Conservation (phyloP, 1,139 yeast species). For the Saccharomyces pastorianus region DNA sequence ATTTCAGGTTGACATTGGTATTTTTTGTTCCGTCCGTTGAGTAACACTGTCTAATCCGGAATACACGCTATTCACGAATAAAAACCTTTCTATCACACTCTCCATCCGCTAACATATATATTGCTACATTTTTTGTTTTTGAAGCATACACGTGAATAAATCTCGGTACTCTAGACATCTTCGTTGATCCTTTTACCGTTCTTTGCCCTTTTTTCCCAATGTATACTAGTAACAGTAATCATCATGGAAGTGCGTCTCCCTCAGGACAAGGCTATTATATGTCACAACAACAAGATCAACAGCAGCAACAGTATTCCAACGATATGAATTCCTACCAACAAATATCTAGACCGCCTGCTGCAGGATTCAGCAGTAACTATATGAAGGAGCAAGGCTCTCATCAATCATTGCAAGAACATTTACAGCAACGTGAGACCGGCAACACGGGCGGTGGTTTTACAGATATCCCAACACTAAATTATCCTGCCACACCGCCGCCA, state of each 20-base stretch:
- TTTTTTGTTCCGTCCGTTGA: neutral
- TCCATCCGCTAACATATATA: neutral
- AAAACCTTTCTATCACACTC: too few species aligned
- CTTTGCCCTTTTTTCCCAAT: neutral
- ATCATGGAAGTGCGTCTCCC: neutral
- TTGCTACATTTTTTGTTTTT: neutral
- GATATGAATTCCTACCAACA: slow-evolving; percentile 21
- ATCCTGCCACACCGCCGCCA: slow-evolving; percentile 26
- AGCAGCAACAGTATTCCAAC: slow-evolving; percentile 15
- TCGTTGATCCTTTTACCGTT: neutral
- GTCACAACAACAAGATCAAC: slow-evolving; percentile 20
- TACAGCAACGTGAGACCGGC: slow-evolving; percentile 13
- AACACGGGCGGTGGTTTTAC: slow-evolving; percentile 21
- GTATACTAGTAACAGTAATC: neutral
- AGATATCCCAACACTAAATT: slow-evolving; percentile 26
- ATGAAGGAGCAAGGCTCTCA: slow-evolving; percentile 34
- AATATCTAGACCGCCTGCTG: slow-evolving; percentile 27
- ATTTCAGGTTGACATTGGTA: neutral
- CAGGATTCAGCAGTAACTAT: slow-evolving; percentile 31
- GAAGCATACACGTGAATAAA: neutral
- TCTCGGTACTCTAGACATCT: neutral
- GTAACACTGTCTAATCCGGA: neutral
- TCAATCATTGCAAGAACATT: slow-evolving; percentile 27
- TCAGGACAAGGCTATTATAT: neutral
- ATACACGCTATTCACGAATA: too few species aligned